Evolutionary conservation across 1,139 yeast genomes (phyloP).

Genomic region (Lodderomyces margitis): DNA sequence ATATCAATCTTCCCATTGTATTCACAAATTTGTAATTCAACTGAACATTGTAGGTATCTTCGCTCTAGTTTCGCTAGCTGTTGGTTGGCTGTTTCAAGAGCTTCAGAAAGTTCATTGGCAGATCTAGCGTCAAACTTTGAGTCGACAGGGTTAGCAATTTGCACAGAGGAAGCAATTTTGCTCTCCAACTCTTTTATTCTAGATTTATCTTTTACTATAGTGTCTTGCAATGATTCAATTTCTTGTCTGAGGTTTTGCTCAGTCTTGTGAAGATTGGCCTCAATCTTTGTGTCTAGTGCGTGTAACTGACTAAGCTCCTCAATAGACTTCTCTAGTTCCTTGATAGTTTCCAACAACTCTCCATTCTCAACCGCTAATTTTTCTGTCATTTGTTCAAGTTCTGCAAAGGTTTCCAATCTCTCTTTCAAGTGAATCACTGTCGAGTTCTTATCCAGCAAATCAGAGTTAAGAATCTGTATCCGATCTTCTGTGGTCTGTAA

Average conservation of each 20-base stretch:
- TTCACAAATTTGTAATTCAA: neutral
- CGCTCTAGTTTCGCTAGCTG: neutral
- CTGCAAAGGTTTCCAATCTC: constrained; percentile 41
- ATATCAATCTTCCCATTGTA: neutral
- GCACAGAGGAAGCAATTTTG: neutral
- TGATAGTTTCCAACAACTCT: constrained; percentile 38
- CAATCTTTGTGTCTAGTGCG: constrained; percentile 62
- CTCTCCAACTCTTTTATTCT: neutral
- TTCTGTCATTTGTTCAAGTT: constrained; percentile 52
- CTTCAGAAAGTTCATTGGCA: neutral
- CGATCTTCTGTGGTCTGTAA: constrained; percentile 21
- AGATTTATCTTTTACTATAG: neutral
- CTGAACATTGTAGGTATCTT: neutral
- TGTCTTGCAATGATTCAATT: neutral
- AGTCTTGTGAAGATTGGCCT: constrained; percentile 35
- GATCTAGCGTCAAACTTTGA: neutral
- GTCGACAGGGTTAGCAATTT: neutral
- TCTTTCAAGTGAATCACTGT: constrained; percentile 29
- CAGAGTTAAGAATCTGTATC: constrained; percentile 15
- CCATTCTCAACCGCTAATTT: constrained; percentile 55
- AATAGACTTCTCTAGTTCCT: constrained; percentile 39
- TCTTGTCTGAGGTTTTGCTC: constrained; percentile 3
- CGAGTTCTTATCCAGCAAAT: constrained; percentile 12
- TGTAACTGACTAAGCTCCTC: constrained; percentile 60
- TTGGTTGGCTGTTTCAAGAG: neutral